phyloP scores from a whole-genome alignment of 1,284 basidiomycete genomes.

The Cystobasidium pallidum region DNA sequence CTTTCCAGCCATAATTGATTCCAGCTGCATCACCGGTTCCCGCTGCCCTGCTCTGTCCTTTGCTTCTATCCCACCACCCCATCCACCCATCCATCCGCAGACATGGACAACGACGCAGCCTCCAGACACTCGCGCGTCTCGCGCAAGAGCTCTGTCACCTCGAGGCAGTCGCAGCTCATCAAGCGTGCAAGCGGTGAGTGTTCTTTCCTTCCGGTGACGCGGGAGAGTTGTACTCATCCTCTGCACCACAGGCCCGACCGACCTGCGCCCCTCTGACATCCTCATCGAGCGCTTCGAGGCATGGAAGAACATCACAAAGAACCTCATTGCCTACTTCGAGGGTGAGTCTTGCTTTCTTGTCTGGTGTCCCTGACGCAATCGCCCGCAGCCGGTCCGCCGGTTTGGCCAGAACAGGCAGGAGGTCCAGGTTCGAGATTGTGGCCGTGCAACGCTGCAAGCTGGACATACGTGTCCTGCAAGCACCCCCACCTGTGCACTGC shows the following conservation, averaged over 20 bases:
- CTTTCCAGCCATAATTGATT: too few relatives aligned
- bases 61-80: conserved; percentile 8
- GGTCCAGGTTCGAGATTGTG: too few relatives aligned
- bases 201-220: not conserved
- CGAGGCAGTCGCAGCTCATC: conserved; percentile 58
- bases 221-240: not conserved
- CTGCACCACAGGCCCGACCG: conserved; percentile 56
- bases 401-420: not conserved
- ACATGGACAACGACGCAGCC: conserved; percentile 19
- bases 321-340: conserved; percentile 68
- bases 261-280: conserved; percentile 91
- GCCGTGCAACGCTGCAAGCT: not conserved
- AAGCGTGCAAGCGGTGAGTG: conserved; percentile 58
- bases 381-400: conserved; percentile 2
- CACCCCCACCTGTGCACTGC: not conserved
- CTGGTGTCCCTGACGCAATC: not conserved
- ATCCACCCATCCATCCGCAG: conserved; percentile 12
- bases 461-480: not conserved
- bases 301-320: conserved; percentile 95
- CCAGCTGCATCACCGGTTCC: not conserved
- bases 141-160: conserved; percentile 49
- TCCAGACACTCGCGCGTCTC: conserved; percentile 41
- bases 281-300: conserved; percentile 93
- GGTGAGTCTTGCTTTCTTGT: conserved; percentile 6
- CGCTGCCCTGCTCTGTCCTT: not conserved